Evolutionary conservation across 2,329 filamentous ascomycete species (phyloP), one percentile per base, ranked within the genome.

Genomic region (Stemphylium vesicarium): DNA sequence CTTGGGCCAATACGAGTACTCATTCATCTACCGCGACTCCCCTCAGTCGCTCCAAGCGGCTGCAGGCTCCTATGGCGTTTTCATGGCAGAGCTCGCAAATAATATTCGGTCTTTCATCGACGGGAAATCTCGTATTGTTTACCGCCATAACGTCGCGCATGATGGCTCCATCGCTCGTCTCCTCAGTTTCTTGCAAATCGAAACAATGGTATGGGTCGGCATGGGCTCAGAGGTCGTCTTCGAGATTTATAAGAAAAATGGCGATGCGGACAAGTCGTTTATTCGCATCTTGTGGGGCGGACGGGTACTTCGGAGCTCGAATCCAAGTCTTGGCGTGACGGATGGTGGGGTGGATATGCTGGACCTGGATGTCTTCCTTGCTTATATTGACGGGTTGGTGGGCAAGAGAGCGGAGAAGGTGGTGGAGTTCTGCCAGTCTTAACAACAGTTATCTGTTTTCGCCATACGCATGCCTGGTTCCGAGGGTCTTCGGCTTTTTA

Each of bases 151-250:
- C 60, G 82, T 95, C 33, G 91, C 90, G 2, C 91, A 96, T 65
- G 91, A 95, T 64, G 91, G 91, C 2, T 88, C 85, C 3, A 69
- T 93, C 6, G 86, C 88, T 10, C 78, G 85, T 2, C 66, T 94
- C 6, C 77, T 95, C 18, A 85, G 85, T 2, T 82, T 93, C 13
- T 70, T 95, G 67, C 90, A 94, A 75, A 68, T 89, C 1, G 87
- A 91, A 18, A 73, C 80, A 47, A 94, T 94, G 90, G 86, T 92
- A 1, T 94, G 90, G 90, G 90, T 90, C 0, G 90, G 90, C 0
- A 92, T 94, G 90, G 90, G 90, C 0, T 81, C 85, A 9, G 90
- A 94, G 75, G 80, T 94, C 0, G 84, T 92, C 0, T 92, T 93
- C 69, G 90, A 94, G 77, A 69, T 93, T 26, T 92, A 75, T 26